Percentiles rank a stretch among this genome's conserved stretches.
Evolutionary conservation across 2,329 filamentous ascomycete species (phyloP).

Genomic region (Aspergillus sp.): DNA sequence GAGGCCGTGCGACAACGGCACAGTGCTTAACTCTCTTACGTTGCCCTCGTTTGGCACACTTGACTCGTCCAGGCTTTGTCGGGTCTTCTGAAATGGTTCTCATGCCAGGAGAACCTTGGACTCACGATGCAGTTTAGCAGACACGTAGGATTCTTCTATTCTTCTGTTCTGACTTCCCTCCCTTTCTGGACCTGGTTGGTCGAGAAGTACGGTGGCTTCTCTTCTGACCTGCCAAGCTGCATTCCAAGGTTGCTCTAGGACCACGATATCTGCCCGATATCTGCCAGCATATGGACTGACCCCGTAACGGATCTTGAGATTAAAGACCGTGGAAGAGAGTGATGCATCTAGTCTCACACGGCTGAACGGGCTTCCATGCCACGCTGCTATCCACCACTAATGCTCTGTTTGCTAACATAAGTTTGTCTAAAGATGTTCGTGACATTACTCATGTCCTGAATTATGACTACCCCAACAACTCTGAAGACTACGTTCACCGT

Average conservation of each 20-base stretch:
- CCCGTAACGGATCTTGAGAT: slow-evolving; percentile 41
- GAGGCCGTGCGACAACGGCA: slow-evolving; percentile 62
- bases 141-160: slow-evolving; percentile 57
- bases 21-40: slow-evolving; percentile 83
- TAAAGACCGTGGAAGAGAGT: slow-evolving; percentile 56
- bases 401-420: slow-evolving; percentile 73
- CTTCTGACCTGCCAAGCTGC: slow-evolving; percentile 65
- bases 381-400: slow-evolving; percentile 41
- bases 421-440: slow-evolving; percentile 86
- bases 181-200: slow-evolving; percentile 60
- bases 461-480: slow-evolving; percentile 99
- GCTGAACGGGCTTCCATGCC: slow-evolving; percentile 54
- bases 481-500: slow-evolving; percentile 68
- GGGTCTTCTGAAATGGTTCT: slow-evolving; percentile 75
- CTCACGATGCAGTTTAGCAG: slow-evolving; percentile 69
- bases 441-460: slow-evolving; percentile 99
- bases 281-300: slow-evolving; percentile 54
- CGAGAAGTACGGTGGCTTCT: slow-evolving; percentile 72
- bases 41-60: slow-evolving; percentile 77
- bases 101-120: slow-evolving; percentile 82
- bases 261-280: slow-evolving; percentile 63
- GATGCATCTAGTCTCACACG: slow-evolving; percentile 61
- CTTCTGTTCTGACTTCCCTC: slow-evolving; percentile 61
- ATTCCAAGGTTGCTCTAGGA: slow-evolving; percentile 69
- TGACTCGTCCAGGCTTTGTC: slow-evolving; percentile 86